A percentile compares a stretch with the other conserved stretches of the same genome.
phyloP scores from a whole-genome alignment of 2,329 filamentous ascomycete genomes.

The Didymosphaeria variabile region DNA sequence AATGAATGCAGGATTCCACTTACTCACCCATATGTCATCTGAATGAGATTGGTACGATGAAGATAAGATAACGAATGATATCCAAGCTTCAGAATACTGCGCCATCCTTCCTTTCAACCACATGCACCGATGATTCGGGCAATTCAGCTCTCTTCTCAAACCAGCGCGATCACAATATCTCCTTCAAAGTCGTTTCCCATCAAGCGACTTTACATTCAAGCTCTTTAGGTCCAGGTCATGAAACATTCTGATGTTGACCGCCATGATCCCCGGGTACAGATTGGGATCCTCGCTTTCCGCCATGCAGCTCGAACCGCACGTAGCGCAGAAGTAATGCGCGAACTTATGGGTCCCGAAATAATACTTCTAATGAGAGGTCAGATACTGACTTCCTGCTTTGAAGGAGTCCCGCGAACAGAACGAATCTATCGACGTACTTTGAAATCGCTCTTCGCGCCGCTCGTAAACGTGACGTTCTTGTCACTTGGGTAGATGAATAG shows the following conservation, averaged over 20 bases:
- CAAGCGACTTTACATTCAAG: constrained; percentile 33
- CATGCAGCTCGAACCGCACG: constrained; percentile 40
- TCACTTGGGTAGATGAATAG: constrained; percentile 53
- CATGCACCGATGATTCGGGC: neutral
- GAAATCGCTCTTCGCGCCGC: constrained; percentile 30
- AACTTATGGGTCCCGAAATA: constrained; percentile 34
- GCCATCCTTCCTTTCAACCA: too few species aligned
- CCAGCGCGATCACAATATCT: neutral
- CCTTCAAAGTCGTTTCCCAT: constrained; percentile 34
- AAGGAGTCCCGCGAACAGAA: too few species aligned
- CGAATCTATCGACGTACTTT: constrained; percentile 17
- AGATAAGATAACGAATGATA: too few species aligned
- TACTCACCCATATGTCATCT: neutral
- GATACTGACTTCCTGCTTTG: too few species aligned
- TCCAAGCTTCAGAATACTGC: too few species aligned
- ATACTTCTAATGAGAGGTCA: constrained; percentile 29
- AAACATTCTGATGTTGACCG: constrained; percentile 42
- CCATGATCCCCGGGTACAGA: constrained; percentile 29
- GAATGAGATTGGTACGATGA: neutral
- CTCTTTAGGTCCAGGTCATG: constrained; percentile 37
- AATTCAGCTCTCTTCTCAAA: neutral
- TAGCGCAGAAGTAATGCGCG: constrained; percentile 42
- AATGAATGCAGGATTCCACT: neutral
- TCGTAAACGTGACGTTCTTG: constrained; percentile 28
- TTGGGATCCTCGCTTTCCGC: constrained; percentile 24